A percentile compares a stretch with the other conserved stretches of the same genome.
These are phyloP conservation scores for Leccinum variicolor DNA, from an alignment of 768 basidiomycete species.

Conservation along the genomic window DNA sequence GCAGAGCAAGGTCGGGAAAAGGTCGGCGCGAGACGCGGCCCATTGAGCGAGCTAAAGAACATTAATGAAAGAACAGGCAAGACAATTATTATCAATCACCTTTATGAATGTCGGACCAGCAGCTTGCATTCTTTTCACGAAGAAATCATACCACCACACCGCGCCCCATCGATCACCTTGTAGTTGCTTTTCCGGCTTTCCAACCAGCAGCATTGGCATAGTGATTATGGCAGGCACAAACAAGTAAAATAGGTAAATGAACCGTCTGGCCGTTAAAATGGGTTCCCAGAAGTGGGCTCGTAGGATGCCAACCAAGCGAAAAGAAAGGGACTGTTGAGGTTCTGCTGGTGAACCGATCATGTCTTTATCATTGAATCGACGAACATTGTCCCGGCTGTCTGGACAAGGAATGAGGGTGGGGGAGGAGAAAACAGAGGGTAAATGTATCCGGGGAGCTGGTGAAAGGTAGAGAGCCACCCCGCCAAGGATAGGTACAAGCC, in stretches of 20 bases:
- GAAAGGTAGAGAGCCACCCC: slow-evolving; percentile 50
- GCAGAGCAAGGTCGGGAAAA: slow-evolving; percentile 88
- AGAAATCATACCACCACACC: slow-evolving; percentile 94
- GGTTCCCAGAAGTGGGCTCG: slow-evolving; percentile 76
- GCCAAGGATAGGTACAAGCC: slow-evolving; percentile 56
- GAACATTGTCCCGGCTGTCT: slow-evolving; percentile 9
- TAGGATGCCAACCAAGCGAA: slow-evolving; percentile 46
- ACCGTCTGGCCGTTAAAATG: slow-evolving; percentile 75
- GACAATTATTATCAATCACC: slow-evolving; percentile 40
- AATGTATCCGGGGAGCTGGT: slow-evolving; percentile 39
- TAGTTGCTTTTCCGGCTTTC: slow-evolving; percentile 48
- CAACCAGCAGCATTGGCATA: slow-evolving; percentile 80
- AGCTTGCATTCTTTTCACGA: slow-evolving; percentile 86
- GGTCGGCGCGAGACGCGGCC: slow-evolving; percentile 93
- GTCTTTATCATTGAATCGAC: slow-evolving; percentile 23
- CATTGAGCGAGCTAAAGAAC: slow-evolving; percentile 84
- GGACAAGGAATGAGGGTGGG: slow-evolving; percentile 46
- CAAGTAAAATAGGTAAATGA: slow-evolving; percentile 75
- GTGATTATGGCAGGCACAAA: slow-evolving; percentile 86
- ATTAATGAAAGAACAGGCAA: slow-evolving; percentile 8
- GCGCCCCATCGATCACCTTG: slow-evolving; percentile 88
- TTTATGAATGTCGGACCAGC: slow-evolving; percentile 98
- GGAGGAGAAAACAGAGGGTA: slow-evolving; percentile 49
- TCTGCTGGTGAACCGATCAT: slow-evolving; percentile 71
- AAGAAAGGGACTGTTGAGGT: slow-evolving; percentile 43